Evolutionary conservation across 352 stramenopile species (phyloP).

Genomic region (Pythium rishiriense): DNA sequence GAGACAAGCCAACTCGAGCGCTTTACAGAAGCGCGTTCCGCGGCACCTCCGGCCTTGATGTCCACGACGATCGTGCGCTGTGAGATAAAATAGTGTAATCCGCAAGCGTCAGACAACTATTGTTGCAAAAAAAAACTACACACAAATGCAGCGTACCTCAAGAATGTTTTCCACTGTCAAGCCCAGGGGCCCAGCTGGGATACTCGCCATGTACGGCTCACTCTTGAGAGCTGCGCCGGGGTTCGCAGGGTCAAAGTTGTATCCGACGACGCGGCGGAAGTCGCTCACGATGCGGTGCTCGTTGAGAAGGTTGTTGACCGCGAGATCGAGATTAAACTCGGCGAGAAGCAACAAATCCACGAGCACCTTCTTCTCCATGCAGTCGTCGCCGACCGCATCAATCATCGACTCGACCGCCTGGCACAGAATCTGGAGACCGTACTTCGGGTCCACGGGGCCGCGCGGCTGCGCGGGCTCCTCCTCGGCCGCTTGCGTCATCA

Average conservation of each 20-base stretch:
- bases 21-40: constrained; percentile 74
- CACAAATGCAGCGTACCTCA: constrained; percentile 38
- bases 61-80: constrained; percentile 86
- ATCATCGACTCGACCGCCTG: constrained; percentile 82
- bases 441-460: constrained; percentile 64
- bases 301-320: constrained; percentile 83
- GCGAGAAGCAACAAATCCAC: constrained; percentile 73
- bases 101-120: neutral
- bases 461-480: constrained; percentile 17
- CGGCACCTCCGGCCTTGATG: constrained; percentile 80
- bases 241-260: constrained; percentile 64
- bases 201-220: constrained; percentile 64
- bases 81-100: neutral
- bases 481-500: constrained; percentile 46
- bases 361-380: constrained; percentile 71
- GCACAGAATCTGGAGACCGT: constrained; percentile 72
- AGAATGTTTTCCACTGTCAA: constrained; percentile 90
- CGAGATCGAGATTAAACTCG: constrained; percentile 79
- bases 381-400: constrained; percentile 58
- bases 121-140: too few species aligned
- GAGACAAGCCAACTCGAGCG: constrained; percentile 83
- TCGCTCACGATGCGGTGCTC: constrained; percentile 78
- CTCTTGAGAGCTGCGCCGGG: constrained; percentile 47
- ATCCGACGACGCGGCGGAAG: constrained; percentile 74
- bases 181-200: constrained; percentile 78